phyloP scores from a whole-genome alignment of 2,329 filamentous ascomycete species.

The Chaetomiaceae sp. region DNA sequence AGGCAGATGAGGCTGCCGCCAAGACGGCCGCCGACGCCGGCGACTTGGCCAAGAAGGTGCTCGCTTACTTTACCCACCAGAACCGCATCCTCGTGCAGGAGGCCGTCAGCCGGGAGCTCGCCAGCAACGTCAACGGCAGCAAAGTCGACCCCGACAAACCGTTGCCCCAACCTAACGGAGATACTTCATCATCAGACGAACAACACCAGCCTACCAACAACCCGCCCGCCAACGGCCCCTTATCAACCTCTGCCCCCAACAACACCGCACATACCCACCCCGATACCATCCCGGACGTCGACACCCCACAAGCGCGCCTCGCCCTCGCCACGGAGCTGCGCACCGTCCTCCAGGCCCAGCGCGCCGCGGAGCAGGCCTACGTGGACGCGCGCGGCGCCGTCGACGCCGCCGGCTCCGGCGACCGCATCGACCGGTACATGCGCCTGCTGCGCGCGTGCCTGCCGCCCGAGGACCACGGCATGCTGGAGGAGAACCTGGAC shows the following conservation, averaged over 20 bases:
- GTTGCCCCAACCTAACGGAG: slow-evolving; percentile 38
- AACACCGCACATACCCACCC: no score
- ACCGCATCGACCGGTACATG: slow-evolving; percentile 68
- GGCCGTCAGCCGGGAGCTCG: slow-evolving; percentile 46
- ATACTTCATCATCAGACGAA: slow-evolving; percentile 44
- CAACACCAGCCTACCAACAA: slow-evolving; percentile 26
- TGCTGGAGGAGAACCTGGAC: slow-evolving; percentile 59
- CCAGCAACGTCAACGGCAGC: slow-evolving; percentile 38
- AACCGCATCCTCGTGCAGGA: slow-evolving; percentile 48
- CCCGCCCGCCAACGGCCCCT: background rate
- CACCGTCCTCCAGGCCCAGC: slow-evolving; percentile 52
- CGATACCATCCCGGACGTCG: no score
- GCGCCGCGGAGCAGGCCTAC: slow-evolving; percentile 59
- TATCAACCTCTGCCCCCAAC: background rate
- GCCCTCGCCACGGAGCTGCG: slow-evolving; percentile 53
- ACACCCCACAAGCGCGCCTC: slow-evolving; percentile 50
- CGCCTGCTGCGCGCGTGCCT: slow-evolving; percentile 62
- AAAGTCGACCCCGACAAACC: background rate
- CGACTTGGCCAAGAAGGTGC: slow-evolving; percentile 33
- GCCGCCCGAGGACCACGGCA: slow-evolving; percentile 59
- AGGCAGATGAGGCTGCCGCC: slow-evolving; percentile 47
- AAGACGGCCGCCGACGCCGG: slow-evolving; percentile 48
- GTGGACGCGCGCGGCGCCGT: slow-evolving; percentile 62
- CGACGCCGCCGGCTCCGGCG: slow-evolving; percentile 63
- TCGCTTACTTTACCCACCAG: slow-evolving; percentile 37